Base-by-base conservation (phyloP, 768 basidiomycete genomes). In the Myochromella boudieri region DNA sequence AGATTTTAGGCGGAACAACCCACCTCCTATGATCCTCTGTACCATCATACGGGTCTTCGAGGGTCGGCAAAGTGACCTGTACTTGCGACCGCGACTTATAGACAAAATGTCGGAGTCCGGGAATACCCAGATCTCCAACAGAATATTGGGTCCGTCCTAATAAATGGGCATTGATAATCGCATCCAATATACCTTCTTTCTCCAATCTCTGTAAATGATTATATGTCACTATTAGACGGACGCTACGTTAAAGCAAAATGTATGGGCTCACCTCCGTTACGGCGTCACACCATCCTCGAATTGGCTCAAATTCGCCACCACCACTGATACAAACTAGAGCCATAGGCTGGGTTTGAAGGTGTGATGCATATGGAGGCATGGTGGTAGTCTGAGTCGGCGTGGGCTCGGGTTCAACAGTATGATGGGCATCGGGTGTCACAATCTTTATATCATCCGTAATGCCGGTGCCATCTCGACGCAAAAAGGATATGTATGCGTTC, bases 1-100 rank as follows among this genome's bases (percentile, higher is more conserved):
- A 8, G 29, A 34, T 12, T 12, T 5, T n/a, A 17, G 6, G 14
- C 14, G 18, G 18, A 21, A 44, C 1, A 15, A 36, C 69, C 34
- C 51, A 85, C 86, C 91, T 76, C 50, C 81, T 72, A 44, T 72
- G 75, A 49, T 85, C 83, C 32, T 78, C 72, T 0, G 69, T 54
- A 26, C 70, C 72, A 33, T 85, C 81, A 56, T 97, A 95, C 5
- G 88, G 89, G 14, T 89, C 90, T 60, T 94, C 91, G 64, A 86
- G 95, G n/a, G 66, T 62, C 3, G 97, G 94, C 52, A 76, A 68
- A 0, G 95, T 97, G 27, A 95, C 77, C 61, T 99, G 97, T 15
- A 99, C 94, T 57, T 91, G 82, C 6, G 80, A 71, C 10, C 91
- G 77, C 8, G 90, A 91, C 68, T 97, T 97, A 74, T 97, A 98